Base-by-base conservation (phyloP, 1,139 yeast genomes). In the Hansenula anomala region DNA sequence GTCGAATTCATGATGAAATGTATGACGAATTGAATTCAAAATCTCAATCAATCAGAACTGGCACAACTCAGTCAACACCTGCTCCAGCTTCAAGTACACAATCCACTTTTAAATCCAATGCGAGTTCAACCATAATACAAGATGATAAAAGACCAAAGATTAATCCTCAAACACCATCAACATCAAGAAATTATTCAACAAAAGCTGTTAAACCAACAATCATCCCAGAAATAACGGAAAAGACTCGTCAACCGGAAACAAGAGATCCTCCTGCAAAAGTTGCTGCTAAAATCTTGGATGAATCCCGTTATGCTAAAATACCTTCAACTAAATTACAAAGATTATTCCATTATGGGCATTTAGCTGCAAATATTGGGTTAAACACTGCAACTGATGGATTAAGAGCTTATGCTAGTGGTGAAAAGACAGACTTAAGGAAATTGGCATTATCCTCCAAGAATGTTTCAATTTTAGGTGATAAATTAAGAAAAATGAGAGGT, bases 401-500 rank as follows among this genome's bases (percentile, higher is more conserved):
- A 36, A 75, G 80, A 43, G 79, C 89, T 36, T 73, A 79, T 41
- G 82, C 87, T 0, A 60, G 69, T 32, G 73, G 75, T 16, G 60
- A 66, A 12, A 54, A 71, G 5, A 69, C 82, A n/a, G 64, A 76
- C 13, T 63, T 80, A 62, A 73, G 73, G 44, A 76, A 84, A 2
- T 61, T 89, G 34, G 66, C 94, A 4, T 68, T 92, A 48, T 81
- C 88, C 5, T 90, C 95, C 3, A 75, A 77, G 22, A 92, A 92
- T 59, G 80, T 92, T 36, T 96, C 92, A 54, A 66, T 95, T 39
- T 77, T 92, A 70, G 95, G 96, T 14, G 78, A 75, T 49, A 89
- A 88, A 59, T 78, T 92, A 53, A 80, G 94, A 38, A 80, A 86
- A 56, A 92, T 92, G 99, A 75, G 99, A 57, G 99, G 99, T 13